These are phyloP conservation scores for Fomitopsis betulina DNA, from an alignment of 1,284 basidiomycete species.

Conservation along the genomic window DNA sequence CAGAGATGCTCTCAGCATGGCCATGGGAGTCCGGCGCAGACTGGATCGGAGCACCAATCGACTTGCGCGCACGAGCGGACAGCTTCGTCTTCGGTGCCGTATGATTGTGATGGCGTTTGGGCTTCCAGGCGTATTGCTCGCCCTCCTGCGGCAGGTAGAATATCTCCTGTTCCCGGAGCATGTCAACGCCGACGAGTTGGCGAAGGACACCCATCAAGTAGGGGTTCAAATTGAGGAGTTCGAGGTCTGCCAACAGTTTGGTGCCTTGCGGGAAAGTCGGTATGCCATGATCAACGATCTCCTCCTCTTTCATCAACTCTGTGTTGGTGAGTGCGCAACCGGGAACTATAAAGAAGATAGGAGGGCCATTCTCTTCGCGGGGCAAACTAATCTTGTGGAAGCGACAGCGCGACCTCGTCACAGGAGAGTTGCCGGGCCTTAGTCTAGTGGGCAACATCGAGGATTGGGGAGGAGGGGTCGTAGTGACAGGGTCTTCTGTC, in stretches of 20 bases:
- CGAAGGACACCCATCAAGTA: constrained; percentile 52
- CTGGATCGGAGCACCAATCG: constrained; percentile 17
- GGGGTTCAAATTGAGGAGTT: constrained; percentile 43
- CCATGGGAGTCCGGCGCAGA: constrained; percentile 12
- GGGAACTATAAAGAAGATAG: constrained; percentile 57
- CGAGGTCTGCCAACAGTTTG: constrained; percentile 44
- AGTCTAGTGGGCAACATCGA: not conserved
- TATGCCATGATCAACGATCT: constrained; percentile 54
- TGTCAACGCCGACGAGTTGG: constrained; percentile 56
- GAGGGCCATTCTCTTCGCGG: constrained; percentile 42
- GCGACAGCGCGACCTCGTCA: constrained; percentile 56
- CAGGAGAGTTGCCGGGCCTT: constrained; percentile 13
- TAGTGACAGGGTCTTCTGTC: not conserved
- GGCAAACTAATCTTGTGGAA: constrained; percentile 64
- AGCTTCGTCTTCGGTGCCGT: constrained; percentile 31
- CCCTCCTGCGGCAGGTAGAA: constrained; percentile 48
- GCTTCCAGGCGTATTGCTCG: constrained; percentile 22
- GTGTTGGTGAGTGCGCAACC: constrained; percentile 56
- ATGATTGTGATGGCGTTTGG: constrained; percentile 12
- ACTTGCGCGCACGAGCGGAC: constrained; percentile 3
- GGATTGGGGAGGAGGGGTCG: not conserved
- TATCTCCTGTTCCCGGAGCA: constrained; percentile 57
- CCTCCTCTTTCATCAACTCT: constrained; percentile 52
- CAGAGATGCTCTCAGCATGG: constrained; percentile 10
- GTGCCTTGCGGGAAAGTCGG: constrained; percentile 45